Evolutionary conservation across 2,329 filamentous ascomycete species (phyloP).

Genomic region (Septoria petroselini): DNA sequence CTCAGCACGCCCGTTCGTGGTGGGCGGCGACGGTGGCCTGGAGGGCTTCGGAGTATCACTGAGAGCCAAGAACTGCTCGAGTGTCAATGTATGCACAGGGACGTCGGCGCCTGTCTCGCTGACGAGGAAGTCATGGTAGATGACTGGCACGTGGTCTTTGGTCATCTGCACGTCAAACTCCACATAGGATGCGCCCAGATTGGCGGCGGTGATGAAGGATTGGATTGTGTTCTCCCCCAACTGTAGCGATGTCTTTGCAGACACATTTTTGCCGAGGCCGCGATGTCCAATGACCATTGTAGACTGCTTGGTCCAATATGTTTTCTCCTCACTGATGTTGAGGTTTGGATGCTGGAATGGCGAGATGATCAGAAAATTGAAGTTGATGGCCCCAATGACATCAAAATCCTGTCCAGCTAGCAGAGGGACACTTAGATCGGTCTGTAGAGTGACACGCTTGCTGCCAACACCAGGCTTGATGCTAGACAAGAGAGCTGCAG

Average conservation of each 20-base stretch:
- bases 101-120: conserved; percentile 97
- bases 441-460: conserved; percentile 86
- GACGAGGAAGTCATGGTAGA: conserved; percentile 97
- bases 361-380: conserved; percentile 93
- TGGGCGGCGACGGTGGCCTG: conserved; percentile 20
- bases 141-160: conserved; percentile 97
- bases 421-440: conserved; percentile 88
- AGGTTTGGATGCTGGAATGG: conserved; percentile 93
- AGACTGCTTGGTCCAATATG: conserved; percentile 92
- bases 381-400: conserved; percentile 90
- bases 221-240: conserved; percentile 93
- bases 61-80: conserved; percentile 78
- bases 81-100: conserved; percentile 87
- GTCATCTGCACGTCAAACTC: conserved; percentile 90
- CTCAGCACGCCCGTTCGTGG: conserved; percentile 12
- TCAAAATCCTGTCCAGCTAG: conserved; percentile 77
- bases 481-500: conserved; percentile 80
- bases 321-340: conserved; percentile 83
- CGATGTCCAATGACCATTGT: conserved; percentile 77
- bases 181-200: conserved; percentile 74
- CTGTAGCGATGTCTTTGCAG: conserved; percentile 80
- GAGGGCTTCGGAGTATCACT: conserved; percentile 29
- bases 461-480: conserved; percentile 79
- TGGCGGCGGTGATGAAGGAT: conserved; percentile 94
- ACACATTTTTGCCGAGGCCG: conserved; percentile 83